Evolutionary conservation across 2,329 filamentous ascomycete genomes (phyloP).

Genomic region (Penicillium brevicompactum): DNA sequence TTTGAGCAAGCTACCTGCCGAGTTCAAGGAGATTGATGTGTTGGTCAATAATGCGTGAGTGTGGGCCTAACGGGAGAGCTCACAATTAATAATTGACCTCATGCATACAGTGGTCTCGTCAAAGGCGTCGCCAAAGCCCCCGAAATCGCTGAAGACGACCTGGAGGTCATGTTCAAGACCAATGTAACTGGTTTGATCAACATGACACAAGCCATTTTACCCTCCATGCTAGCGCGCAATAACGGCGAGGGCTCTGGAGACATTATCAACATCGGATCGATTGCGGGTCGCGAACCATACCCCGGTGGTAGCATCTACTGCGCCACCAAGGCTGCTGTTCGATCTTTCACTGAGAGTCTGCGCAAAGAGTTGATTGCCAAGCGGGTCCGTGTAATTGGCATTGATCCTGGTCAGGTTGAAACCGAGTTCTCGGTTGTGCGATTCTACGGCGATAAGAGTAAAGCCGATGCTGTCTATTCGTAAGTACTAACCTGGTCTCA

Average conservation of each 20-base stretch:
- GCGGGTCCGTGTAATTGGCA: constrained; percentile 78
- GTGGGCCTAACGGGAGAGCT: constrained; percentile 42
- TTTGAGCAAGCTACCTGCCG: constrained; percentile 71
- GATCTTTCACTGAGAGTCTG: constrained; percentile 79
- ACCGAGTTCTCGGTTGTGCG: constrained; percentile 90
- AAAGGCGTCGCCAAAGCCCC: constrained; percentile 85
- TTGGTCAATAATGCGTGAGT: constrained; percentile 94
- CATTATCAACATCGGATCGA: constrained; percentile 93
- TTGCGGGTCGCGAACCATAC: constrained; percentile 85
- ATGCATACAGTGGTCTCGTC: constrained; percentile 72
- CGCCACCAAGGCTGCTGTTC: constrained; percentile 85
- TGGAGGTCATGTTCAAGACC: constrained; percentile 84
- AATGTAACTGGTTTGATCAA: constrained; percentile 95
- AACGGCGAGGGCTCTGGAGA: constrained; percentile 76
- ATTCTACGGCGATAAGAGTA: constrained; percentile 84
- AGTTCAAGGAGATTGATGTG: constrained; percentile 82
- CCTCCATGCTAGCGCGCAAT: constrained; percentile 70
- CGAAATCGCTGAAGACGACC: constrained; percentile 78
- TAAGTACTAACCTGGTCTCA: constrained; percentile 45
- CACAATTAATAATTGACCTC: neutral
- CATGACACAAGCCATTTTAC: constrained; percentile 92
- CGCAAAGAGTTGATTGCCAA: constrained; percentile 81
- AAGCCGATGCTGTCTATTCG: constrained; percentile 89
- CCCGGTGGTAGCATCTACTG: constrained; percentile 88
- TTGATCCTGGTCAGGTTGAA: constrained; percentile 92